Evolutionary conservation across 805 yeast genomes (phyloP), one percentile per base, ranked within the genome.

Genomic region (Metschnikowia cerradonensis): DNA sequence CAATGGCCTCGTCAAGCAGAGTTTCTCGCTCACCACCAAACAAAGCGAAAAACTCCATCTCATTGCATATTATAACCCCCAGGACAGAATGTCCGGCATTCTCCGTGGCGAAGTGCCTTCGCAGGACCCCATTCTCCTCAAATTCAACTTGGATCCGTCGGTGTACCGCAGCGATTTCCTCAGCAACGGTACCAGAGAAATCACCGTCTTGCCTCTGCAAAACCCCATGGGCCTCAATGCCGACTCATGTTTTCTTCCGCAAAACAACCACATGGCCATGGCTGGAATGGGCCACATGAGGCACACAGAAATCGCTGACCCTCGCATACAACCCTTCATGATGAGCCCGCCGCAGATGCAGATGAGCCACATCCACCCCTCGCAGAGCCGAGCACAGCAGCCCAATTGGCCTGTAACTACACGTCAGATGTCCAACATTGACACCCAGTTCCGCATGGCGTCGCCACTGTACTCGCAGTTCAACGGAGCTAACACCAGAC

Each of bases 1-100:
- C 2, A 68, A 78, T 56, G 89, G 90, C 0, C 65, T 86, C 4
- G 68, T 82, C 57, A 86, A 86, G 61, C 88, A 84, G 63, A 78
- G 85, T 31, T 82, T 84, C 57, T 76, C 85, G 3, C 66, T 83
- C 36, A 73, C 80, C 6, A 77, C 84, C 6, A 70, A 73, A 23
- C 78, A 73, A 31, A 77, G 78, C 42, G 77, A 77, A 43, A 82
- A 79, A 52, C 63, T 81, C 23, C 90, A 86, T 57, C 67, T 86
- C 49, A 83, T 86, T 22, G 76, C 85, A 30, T 86, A 86, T 63
- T 56, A 50, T 41, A 37, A 45, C 40, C 49, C 53, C 5, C 45
- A 49, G 20, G 55, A 50, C 31, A 48, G 60, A 46, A 46, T 50
- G 35, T 47, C 48, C 22, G 52, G 50, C 44, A 68, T 72, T 14